phyloP scores from a whole-genome alignment of 1,284 basidiomycete species.

The Fomitopsis schrenkii region DNA sequence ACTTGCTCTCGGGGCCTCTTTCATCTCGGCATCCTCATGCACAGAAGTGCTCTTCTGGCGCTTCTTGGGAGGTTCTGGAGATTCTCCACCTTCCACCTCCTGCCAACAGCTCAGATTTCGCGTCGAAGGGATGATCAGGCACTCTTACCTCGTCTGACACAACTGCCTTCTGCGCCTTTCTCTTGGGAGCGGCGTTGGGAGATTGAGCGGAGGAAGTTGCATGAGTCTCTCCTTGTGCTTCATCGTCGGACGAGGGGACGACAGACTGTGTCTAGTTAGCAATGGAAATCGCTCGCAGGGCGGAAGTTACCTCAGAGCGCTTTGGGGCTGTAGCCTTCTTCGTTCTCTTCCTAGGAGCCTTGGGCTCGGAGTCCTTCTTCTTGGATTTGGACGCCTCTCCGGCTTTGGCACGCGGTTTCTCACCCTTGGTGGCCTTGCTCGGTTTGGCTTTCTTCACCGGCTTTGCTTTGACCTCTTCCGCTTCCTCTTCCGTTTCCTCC shows the following conservation, averaged over 20 bases:
- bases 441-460: constrained; percentile 13
- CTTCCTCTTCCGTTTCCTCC: constrained; percentile 7
- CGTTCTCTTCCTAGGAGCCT: constrained; percentile 2
- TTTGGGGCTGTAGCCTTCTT: constrained; percentile 8
- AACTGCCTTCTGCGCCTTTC: constrained; percentile 2
- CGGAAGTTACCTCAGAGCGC: constrained; percentile 20
- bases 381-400: neutral
- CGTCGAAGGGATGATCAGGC: neutral
- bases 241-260: constrained; percentile 19
- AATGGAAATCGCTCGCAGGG: neutral
- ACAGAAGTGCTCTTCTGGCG: constrained; percentile 10
- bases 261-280: constrained; percentile 15
- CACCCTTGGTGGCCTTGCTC: constrained; percentile 6
- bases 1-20: neutral
- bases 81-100: constrained; percentile 7
- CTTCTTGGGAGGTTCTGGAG: constrained; percentile 16
- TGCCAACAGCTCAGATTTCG: neutral
- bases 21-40: neutral
- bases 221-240: constrained; percentile 9
- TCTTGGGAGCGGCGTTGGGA: neutral
- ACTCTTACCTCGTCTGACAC: neutral
- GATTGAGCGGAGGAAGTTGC: neutral
- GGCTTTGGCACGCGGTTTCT: constrained; percentile 5
- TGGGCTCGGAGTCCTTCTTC: neutral
- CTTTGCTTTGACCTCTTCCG: constrained; percentile 1